Percentiles rank a stretch among this genome's conserved stretches.
Conservation (phyloP, 345 rosid species). For the Litchi chinensis region DNA sequence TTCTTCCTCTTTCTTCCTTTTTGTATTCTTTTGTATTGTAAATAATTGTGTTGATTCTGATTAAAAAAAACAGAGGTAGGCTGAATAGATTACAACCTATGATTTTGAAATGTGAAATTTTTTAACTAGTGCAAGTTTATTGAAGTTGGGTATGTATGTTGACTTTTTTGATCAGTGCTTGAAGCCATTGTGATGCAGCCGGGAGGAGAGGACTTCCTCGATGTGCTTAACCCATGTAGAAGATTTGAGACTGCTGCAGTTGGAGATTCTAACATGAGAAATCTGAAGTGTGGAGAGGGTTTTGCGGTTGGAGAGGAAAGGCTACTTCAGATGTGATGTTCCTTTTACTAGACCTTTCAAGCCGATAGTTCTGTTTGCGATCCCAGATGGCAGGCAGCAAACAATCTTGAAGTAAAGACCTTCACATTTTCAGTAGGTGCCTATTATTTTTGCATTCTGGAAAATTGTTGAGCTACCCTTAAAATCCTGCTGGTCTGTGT, state of each 20-base stretch:
- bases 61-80: neutral
- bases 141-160: neutral
- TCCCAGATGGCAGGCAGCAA: slow-evolving; percentile 82
- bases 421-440: neutral
- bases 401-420: slow-evolving; percentile 33
- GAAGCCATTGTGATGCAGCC: slow-evolving; percentile 46
- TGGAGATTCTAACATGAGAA: slow-evolving; percentile 91
- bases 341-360: slow-evolving; percentile 70
- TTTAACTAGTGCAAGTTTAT: neutral
- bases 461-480: too few species aligned
- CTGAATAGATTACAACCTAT: neutral
- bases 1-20: neutral
- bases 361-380: slow-evolving; percentile 71
- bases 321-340: slow-evolving; percentile 85
- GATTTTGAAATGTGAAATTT: too few species aligned
- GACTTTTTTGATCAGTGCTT: neutral
- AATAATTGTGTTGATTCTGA: neutral
- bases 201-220: slow-evolving; percentile 75
- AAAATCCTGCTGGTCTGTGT: neutral
- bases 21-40: neutral
- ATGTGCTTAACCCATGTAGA: slow-evolving; percentile 66
- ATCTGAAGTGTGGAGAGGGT: slow-evolving; percentile 65
- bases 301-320: slow-evolving; percentile 93
- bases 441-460: neutral
- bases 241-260: slow-evolving; percentile 68